Evolutionary conservation across 768 basidiomycete species (phyloP).

Genomic region (Dictyophora rubrovolvata): DNA sequence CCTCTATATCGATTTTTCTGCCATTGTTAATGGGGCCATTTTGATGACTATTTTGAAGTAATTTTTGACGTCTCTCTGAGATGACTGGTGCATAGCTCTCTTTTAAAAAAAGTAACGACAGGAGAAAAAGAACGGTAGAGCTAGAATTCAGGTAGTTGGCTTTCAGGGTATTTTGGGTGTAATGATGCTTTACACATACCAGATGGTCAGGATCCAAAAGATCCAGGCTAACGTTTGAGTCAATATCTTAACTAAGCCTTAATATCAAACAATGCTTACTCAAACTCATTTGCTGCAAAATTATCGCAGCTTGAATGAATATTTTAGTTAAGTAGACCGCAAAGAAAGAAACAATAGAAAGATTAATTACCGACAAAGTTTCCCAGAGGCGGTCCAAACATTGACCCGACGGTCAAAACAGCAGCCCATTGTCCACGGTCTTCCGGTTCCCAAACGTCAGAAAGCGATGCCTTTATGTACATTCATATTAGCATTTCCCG

Average conservation of each 20-base stretch:
- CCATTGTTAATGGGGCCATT: too few relatives aligned
- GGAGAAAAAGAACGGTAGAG: background rate
- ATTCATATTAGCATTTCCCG: background rate
- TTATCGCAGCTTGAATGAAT: background rate
- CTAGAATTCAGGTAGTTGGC: background rate
- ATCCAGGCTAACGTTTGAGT: background rate
- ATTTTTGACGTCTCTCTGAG: background rate
- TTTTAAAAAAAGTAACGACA: background rate
- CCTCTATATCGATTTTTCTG: background rate
- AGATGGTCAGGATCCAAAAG: constrained; percentile 4
- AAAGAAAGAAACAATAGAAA: background rate
- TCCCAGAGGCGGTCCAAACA: constrained; percentile 3
- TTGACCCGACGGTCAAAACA: background rate
- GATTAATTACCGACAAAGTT: background rate
- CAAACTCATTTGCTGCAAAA: constrained; percentile 1
- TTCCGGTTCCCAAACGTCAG: background rate
- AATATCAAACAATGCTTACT: background rate
- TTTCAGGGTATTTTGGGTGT: too few relatives aligned
- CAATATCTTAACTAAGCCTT: background rate
- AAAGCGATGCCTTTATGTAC: constrained; percentile 2
- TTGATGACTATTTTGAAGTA: background rate
- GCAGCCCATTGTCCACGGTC: constrained; percentile 3
- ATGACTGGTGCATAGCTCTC: constrained; percentile 9
- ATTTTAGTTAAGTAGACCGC: background rate
- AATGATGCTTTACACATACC: background rate